Evolutionary conservation across 2,329 filamentous ascomycete genomes (phyloP), one percentile per base, ranked within the genome.

Genomic region (Colletotrichum incanum): DNA sequence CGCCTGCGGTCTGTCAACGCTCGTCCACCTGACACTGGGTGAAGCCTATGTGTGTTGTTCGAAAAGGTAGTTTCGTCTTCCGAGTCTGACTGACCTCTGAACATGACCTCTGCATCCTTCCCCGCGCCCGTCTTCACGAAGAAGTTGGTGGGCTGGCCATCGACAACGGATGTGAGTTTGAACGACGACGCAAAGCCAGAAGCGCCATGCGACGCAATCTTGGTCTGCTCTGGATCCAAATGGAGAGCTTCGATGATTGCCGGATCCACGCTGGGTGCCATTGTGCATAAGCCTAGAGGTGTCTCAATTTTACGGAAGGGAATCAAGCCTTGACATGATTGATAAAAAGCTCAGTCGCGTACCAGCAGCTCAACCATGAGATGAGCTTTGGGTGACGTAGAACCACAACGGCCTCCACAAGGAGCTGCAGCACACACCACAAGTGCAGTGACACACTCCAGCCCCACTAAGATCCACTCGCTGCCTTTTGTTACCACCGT

Each of bases 51-150:
- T 73, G 1, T 80, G 83, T 74, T 85, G 84, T 49, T 85, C 75
- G 68, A 84, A 85, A 20, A 50, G 23, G 16, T 2, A 43, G 9
- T 20, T 26, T 50, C 45, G 9, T 26, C 43, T 20, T 39, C 5
- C 12, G 7, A 26, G 49, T 18, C 37, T 56, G 47, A 67, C 78
- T 74, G 69, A 91, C 91, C 93, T 81, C 85, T 83, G 78, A 95
- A 95, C 93, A 95, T 95, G 45, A 86, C 75, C 58, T 89, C 87
- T 0, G 92, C 88, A 23, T 88, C 87, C 3, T 83, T 78, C 0
- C 91, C 92, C 5, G 80, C 82, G 0, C 91, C 92, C 0, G 88
- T 93, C 82, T 96, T 95, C 81, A 95, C 88, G 79, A 95, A 96
- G 77, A 88, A 95, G 26, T 85, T 82, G 74, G 84, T 85, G 1